Evolutionary conservation across 495 filamentous ascomycete genomes (phyloP).

Genomic region (Neurospora sp.): DNA sequence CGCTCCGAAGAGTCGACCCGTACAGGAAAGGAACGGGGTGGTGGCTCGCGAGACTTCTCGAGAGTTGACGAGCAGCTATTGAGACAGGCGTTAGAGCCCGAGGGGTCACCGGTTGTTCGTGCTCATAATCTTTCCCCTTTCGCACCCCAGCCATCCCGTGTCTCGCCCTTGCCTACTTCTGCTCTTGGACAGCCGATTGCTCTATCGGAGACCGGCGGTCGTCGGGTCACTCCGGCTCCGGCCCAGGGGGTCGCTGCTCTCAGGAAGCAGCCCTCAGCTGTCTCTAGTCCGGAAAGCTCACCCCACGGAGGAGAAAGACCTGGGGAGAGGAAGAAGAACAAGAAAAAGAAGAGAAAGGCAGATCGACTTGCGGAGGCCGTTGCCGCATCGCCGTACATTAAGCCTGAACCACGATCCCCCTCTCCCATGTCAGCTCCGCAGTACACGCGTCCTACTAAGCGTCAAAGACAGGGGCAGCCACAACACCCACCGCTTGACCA

Average conservation of each 20-base stretch:
- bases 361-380: conserved; percentile 26
- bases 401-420: conserved; percentile 77
- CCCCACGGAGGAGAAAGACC: conserved; percentile 28
- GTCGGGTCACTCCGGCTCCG: conserved; percentile 32
- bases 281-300: conserved; percentile 43
- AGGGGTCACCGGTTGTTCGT: conserved; percentile 27
- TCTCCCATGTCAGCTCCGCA: conserved; percentile 54
- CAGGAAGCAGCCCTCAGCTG: conserved; percentile 29
- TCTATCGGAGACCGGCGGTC: conserved; percentile 20
- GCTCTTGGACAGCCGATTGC: conserved; percentile 44
- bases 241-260: conserved; percentile 39
- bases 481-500: conserved; percentile 27
- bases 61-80: conserved; percentile 24
- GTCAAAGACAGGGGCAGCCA: conserved; percentile 41
- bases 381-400: conserved; percentile 54
- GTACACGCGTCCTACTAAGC: conserved; percentile 39
- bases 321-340: conserved; percentile 39
- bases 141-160: conserved; percentile 72
- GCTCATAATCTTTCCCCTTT: conserved; percentile 53
- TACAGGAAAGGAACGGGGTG: conserved; percentile 24
- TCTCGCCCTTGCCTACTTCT: conserved; percentile 62
- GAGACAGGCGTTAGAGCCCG: conserved; percentile 20
- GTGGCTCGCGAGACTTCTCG: conserved; percentile 24
- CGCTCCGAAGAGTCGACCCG: conserved; percentile 32
- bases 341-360: conserved; percentile 41